phyloP scores from a whole-genome alignment of 305 asterid species.

The Fraxinus albicans region DNA sequence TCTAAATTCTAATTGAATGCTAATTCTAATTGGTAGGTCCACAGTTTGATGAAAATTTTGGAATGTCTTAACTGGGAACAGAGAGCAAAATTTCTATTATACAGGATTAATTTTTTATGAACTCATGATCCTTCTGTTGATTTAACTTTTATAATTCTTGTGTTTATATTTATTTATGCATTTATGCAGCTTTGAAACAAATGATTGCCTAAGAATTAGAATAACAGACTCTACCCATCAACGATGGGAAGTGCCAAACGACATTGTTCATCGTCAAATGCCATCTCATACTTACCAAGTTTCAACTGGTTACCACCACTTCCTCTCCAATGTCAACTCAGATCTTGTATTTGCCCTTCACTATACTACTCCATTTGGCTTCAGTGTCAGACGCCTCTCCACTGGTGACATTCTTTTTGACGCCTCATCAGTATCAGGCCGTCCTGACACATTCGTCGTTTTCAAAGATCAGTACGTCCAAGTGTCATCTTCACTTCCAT shows the following conservation, averaged over 20 bases:
- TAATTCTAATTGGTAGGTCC: no score
- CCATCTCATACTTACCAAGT: neutral
- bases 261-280: conserved; percentile 15
- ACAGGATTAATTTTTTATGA: no score
- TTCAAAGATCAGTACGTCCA: conserved; percentile 57
- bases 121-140: neutral
- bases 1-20: no score
- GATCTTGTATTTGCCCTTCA: conserved; percentile 41
- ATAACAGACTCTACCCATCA: conserved; percentile 32
- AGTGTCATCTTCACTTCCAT: conserved; percentile 42
- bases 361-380: conserved; percentile 43
- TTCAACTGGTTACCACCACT: neutral
- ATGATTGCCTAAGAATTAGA: conserved; percentile 36
- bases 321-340: conserved; percentile 28
- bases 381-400: conserved; percentile 37
- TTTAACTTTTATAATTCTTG: neutral
- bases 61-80: no score
- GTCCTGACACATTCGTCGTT: conserved; percentile 28
- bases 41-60: no score
- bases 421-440: conserved; percentile 24
- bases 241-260: conserved; percentile 52
- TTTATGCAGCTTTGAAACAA: conserved; percentile 35
- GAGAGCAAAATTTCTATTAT: no score
- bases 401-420: conserved; percentile 39
- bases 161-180: neutral